These are phyloP conservation scores for Phytopythium vexans DNA, from an alignment of 352 stramenopile genomes.

Conservation along the genomic window DNA sequence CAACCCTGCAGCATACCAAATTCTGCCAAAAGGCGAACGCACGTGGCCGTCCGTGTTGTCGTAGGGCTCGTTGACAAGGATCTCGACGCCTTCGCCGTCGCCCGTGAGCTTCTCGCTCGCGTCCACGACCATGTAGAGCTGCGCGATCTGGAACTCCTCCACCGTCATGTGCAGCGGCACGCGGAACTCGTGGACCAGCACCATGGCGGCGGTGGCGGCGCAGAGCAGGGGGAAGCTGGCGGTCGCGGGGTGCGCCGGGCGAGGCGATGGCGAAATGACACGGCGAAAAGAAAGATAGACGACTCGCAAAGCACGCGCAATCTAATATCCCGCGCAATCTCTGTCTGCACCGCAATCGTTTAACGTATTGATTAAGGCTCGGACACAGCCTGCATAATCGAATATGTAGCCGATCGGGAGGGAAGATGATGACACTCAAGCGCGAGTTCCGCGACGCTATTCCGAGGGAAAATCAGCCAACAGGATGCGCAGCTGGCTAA, in stretches of 20 bases:
- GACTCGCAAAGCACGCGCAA: neutral
- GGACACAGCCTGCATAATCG: too few relatives aligned
- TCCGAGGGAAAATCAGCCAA: too few relatives aligned
- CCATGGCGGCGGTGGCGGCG: conserved; percentile 26
- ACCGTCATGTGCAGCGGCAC: conserved; percentile 86
- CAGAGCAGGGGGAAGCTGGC: conserved; percentile 5
- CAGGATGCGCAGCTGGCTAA: too few relatives aligned
- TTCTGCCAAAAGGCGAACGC: conserved; percentile 2
- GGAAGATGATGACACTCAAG: too few relatives aligned
- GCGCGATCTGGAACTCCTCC: conserved; percentile 81
- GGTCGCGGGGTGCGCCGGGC: conserved; percentile 5
- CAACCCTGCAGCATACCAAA: neutral
- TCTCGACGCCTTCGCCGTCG: conserved; percentile 82
- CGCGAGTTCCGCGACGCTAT: too few relatives aligned
- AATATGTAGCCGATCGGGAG: too few relatives aligned
- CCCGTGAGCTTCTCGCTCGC: conserved; percentile 83
- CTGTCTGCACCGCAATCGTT: too few relatives aligned
- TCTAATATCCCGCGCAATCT: too few relatives aligned
- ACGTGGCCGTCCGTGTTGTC: conserved; percentile 80
- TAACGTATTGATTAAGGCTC: too few relatives aligned
- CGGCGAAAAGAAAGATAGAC: neutral
- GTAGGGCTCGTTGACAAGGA: conserved; percentile 85
- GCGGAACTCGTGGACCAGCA: conserved; percentile 87
- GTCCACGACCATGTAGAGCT: conserved; percentile 88
- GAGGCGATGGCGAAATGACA: conserved; percentile 1